These are phyloP conservation scores for Meripilus lineatus DNA, from an alignment of 1,284 basidiomycete species.

Conservation along the genomic window DNA sequence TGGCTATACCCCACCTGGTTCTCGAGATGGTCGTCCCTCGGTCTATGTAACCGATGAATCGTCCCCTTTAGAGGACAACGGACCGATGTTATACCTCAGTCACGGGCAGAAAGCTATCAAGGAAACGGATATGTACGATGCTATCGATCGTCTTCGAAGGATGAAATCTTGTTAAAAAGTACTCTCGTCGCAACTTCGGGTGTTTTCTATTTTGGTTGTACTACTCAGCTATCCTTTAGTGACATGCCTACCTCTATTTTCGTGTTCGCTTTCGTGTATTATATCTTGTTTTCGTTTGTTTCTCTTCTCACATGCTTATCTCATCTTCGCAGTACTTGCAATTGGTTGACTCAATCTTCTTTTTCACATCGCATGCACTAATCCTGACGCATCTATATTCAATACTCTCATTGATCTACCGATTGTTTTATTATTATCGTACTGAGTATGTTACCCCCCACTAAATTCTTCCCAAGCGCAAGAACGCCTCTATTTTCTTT, in stretches of 20 bases:
- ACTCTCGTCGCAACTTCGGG: too few relatives aligned
- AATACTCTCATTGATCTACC: too few relatives aligned
- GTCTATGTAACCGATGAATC: background rate
- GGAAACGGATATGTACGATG: constrained; percentile 35
- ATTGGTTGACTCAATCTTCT: too few relatives aligned
- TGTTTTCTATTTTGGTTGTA: constrained; percentile 8
- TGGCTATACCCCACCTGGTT: background rate
- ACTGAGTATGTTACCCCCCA: constrained; percentile 2
- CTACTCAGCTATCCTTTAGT: too few relatives aligned
- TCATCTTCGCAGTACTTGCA: background rate
- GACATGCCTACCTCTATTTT: too few relatives aligned
- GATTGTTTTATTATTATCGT: too few relatives aligned
- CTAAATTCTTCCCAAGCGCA: too few relatives aligned
- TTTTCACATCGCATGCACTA: too few relatives aligned
- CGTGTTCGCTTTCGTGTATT: too few relatives aligned
- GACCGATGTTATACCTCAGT: constrained; percentile 19
- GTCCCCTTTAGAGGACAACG: constrained; percentile 8
- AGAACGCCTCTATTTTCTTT: too few relatives aligned
- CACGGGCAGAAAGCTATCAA: constrained; percentile 16
- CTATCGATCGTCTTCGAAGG: constrained; percentile 44
- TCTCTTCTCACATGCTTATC: constrained; percentile 1
- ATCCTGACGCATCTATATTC: too few relatives aligned
- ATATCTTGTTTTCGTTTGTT: background rate
- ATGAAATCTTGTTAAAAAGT: constrained; percentile 29
- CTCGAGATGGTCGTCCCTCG: background rate